Evolutionary conservation across 2,329 filamentous ascomycete species (phyloP), one percentile per base, ranked within the genome.

Genomic region (Ophiostoma tasmaniense): DNA sequence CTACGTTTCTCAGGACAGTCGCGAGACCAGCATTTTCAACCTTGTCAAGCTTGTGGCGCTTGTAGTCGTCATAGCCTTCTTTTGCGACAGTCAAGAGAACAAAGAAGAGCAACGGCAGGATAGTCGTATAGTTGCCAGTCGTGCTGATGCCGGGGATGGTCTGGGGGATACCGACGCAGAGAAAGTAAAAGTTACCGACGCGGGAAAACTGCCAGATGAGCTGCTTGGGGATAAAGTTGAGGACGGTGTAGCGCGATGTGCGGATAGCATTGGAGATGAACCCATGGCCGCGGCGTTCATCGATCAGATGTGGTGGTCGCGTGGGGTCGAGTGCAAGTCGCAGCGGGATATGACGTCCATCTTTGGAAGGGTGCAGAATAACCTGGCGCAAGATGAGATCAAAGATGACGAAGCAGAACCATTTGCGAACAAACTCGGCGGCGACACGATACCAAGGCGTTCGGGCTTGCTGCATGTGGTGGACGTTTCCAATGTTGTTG

Each of bases 221-320:
- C 76, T 96, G 93, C 71, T 92, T 91, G 2, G 92, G 93, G 17
- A 96, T 78, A 76, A 96, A 96, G 77, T 93, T 90, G 84, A 89
- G 93, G 1, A 91, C 78, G 25, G 89, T 95, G 77, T 96, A 96
- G 65, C 92, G 87, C 72, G 90, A 92, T 0, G 91, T 94, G 59
- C 92, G 87, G 72, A 96, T 94, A 73, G 84, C 87, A 76, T 87
- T 87, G 68, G 82, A 82, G 64, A 86, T 75, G 76, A 82, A 87
- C 7, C 80, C 83, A 76, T 82, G 81, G 61, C 82, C 83, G 35
- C 83, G 82, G 68, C 83, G 80, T 45, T 82, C 76, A 73, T 87
- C 84, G 68, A 82, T 73, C 30, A 86, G 76, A 22, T 42, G 66
- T 10, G 69, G 66, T 20, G 72, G 71, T 1, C 69, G 69, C 13